A percentile compares a stretch with the other conserved stretches of the same genome.
These are phyloP conservation scores for Phyllosticta ampelicida DNA, from an alignment of 2,329 filamentous ascomycete species.

Conservation along the genomic window DNA sequence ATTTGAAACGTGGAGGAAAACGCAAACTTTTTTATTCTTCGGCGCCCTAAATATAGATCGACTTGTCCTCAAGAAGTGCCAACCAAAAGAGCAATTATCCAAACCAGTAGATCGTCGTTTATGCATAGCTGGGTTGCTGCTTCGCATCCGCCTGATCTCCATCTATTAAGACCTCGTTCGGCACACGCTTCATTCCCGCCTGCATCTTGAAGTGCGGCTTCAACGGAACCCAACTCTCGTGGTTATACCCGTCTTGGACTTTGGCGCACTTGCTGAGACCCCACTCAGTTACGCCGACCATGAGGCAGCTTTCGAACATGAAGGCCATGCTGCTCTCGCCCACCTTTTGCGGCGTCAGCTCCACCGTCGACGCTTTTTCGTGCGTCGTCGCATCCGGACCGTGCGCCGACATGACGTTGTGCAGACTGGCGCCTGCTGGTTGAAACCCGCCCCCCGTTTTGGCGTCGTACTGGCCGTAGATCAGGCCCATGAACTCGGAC, in stretches of 20 bases:
- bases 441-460: slow-evolving; percentile 48
- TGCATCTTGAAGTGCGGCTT: slow-evolving; percentile 33
- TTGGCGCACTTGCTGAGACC: slow-evolving; percentile 59
- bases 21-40: too few relatives aligned
- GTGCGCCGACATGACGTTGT: slow-evolving; percentile 66
- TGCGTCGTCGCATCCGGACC: slow-evolving; percentile 51
- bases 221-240: slow-evolving; percentile 63
- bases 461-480: slow-evolving; percentile 51
- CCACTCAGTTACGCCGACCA: slow-evolving; percentile 65
- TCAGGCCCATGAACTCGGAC: slow-evolving; percentile 59
- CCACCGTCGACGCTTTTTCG: slow-evolving; percentile 45
- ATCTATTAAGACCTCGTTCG: background rate
- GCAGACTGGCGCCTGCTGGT: slow-evolving; percentile 52
- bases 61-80: background rate
- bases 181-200: background rate
- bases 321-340: slow-evolving; percentile 56
- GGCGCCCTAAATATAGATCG: too few relatives aligned
- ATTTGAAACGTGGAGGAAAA: too few relatives aligned
- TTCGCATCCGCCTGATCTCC: background rate
- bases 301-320: slow-evolving; percentile 56
- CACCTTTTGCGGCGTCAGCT: slow-evolving; percentile 47
- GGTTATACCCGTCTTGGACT: slow-evolving; percentile 62
- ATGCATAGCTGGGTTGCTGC: background rate
- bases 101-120: background rate
- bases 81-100: background rate